These are phyloP conservation scores for Melastoma malabathricum DNA, from an alignment of 345 rosid genomes.

Conservation along the genomic window DNA sequence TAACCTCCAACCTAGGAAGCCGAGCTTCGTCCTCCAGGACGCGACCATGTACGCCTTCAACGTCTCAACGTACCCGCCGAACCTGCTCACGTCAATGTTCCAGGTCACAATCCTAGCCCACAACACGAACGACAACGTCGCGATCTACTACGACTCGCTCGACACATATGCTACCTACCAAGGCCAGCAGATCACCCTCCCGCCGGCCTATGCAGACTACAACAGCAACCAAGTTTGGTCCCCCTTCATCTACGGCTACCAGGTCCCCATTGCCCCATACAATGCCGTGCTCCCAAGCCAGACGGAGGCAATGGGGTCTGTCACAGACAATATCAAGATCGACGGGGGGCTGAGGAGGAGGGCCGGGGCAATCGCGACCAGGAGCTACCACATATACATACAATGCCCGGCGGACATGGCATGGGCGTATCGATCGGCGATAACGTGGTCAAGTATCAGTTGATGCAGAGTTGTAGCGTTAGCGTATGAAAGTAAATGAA, in stretches of 20 bases:
- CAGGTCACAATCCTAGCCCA: slow-evolving; percentile 12
- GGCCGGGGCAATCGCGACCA: slow-evolving; percentile 17
- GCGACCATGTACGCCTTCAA: slow-evolving; percentile 16
- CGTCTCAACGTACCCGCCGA: slow-evolving; percentile 6
- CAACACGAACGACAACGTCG: slow-evolving; percentile 13
- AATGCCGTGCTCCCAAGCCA: slow-evolving; percentile 10
- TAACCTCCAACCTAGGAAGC: slow-evolving; percentile 12
- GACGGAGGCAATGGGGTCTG: slow-evolving; percentile 13
- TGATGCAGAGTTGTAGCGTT: slow-evolving; percentile 10
- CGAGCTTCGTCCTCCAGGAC: slow-evolving; percentile 13
- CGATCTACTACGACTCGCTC: slow-evolving; percentile 14
- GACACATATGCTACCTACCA: slow-evolving; percentile 9
- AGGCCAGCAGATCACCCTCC: slow-evolving; percentile 14
- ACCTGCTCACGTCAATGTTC: slow-evolving; percentile 12
- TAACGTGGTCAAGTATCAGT: slow-evolving; percentile 16
- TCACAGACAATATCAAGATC: slow-evolving; percentile 10
- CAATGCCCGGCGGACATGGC: slow-evolving; percentile 14
- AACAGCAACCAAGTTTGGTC: slow-evolving; percentile 28
- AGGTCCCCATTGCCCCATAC: slow-evolving; percentile 23
- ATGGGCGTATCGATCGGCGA: slow-evolving; percentile 8
- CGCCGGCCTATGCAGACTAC: slow-evolving; percentile 7
- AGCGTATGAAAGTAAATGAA: not conserved
- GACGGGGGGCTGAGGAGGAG: slow-evolving; percentile 20
- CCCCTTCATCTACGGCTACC: slow-evolving; percentile 21
- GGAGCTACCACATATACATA: slow-evolving; percentile 19